phyloP scores from a whole-genome alignment of 2,329 filamentous ascomycete genomes.

The Xenoacremonium recifei region DNA sequence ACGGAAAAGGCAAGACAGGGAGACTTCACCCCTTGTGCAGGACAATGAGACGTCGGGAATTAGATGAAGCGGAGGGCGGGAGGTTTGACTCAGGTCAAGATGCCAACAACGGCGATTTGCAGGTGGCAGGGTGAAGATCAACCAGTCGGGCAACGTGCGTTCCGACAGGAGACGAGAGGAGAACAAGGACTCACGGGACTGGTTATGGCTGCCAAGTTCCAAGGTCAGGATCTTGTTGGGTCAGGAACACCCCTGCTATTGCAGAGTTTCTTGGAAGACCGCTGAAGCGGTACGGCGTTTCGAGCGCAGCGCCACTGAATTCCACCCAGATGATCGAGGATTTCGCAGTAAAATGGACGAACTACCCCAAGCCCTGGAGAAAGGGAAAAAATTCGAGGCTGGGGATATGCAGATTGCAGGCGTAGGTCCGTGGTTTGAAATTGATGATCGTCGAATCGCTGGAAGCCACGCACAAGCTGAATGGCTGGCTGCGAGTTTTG shows the following conservation, averaged over 20 bases:
- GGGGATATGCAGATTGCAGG: conserved; percentile 7
- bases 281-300: no score
- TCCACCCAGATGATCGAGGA: no score
- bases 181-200: conserved; percentile 22
- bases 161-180: conserved; percentile 4
- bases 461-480: conserved; percentile 15
- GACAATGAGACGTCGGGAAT: conserved; percentile 5
- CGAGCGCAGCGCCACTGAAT: no score
- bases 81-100: conserved; percentile 6
- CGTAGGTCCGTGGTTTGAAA: conserved; percentile 21
- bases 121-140: neutral
- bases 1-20: conserved; percentile 7
- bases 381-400: no score
- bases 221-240: conserved; percentile 18
- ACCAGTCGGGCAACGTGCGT: conserved; percentile 3
- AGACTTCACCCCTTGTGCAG: conserved; percentile 14
- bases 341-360: no score
- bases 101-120: conserved; percentile 8
- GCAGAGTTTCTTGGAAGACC: conserved; percentile 26
- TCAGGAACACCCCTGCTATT: conserved; percentile 25
- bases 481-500: conserved; percentile 15
- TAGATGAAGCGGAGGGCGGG: conserved; percentile 2
- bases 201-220: conserved; percentile 24
- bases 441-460: conserved; percentile 19
- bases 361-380: no score